phyloP scores from a whole-genome alignment of 805 yeast species.

The Sporopachydermia quercuum region DNA sequence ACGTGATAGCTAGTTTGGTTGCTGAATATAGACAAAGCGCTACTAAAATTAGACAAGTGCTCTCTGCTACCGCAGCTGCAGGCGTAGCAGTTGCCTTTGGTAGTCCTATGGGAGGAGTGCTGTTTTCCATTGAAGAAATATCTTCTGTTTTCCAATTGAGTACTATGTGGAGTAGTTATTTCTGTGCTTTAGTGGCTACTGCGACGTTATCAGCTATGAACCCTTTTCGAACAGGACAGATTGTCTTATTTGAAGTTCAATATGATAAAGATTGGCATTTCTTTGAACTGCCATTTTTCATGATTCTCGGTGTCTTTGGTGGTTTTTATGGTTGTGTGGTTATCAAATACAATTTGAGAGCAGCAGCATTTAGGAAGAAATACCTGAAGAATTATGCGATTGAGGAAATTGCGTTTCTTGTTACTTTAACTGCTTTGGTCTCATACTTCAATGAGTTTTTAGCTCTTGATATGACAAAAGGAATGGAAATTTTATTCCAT shows the following conservation, averaged over 20 bases:
- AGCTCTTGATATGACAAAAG: constrained; percentile 83
- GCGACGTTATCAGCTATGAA: constrained; percentile 65
- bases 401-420: constrained; percentile 55
- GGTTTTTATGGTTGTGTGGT: constrained; percentile 79
- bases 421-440: constrained; percentile 55
- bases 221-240: constrained; percentile 90
- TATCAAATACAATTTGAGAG: constrained; percentile 58
- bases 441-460: constrained; percentile 78
- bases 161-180: constrained; percentile 83
- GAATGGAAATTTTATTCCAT: constrained; percentile 79
- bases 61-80: constrained; percentile 89
- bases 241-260: constrained; percentile 83
- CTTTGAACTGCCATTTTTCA: constrained; percentile 70
- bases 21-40: constrained; percentile 20
- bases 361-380: constrained; percentile 62
- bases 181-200: constrained; percentile 81
- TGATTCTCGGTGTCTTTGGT: constrained; percentile 76
- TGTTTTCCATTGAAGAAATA: constrained; percentile 87
- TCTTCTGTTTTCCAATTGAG: constrained; percentile 56
- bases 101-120: constrained; percentile 90
- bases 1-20: constrained; percentile 47
- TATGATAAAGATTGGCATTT: constrained; percentile 80
- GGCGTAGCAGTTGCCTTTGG: constrained; percentile 99
- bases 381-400: constrained; percentile 45
- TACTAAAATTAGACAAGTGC: constrained; percentile 32